Percentiles rank a stretch among this genome's conserved stretches.
phyloP scores from a whole-genome alignment of 1,139 yeast genomes.

The Pichia sp. region DNA sequence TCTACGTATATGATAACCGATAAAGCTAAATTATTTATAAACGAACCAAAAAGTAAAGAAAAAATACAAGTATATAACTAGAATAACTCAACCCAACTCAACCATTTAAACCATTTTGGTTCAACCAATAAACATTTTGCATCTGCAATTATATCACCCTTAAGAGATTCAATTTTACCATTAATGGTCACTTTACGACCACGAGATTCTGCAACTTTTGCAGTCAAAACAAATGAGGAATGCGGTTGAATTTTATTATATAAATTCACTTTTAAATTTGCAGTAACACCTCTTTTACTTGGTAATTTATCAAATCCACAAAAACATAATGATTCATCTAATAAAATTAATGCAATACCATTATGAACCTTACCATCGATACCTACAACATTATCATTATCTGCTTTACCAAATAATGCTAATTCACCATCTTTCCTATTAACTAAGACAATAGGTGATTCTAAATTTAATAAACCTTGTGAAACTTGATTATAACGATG shows the following conservation, averaged over 20 bases:
- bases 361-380: conserved; percentile 77
- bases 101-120: conserved; percentile 72
- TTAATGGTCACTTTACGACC: conserved; percentile 78
- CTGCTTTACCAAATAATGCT: conserved; percentile 43
- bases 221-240: conserved; percentile 60
- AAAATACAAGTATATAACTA: background rate
- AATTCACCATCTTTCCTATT: conserved; percentile 43
- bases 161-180: conserved; percentile 35
- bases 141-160: conserved; percentile 37
- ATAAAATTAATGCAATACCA: conserved; percentile 73
- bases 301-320: conserved; percentile 89
- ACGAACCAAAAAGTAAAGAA: no score
- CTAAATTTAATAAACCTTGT: conserved; percentile 57
- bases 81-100: conserved; percentile 48
- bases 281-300: conserved; percentile 85
- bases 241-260: conserved; percentile 59
- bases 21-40: no score
- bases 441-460: conserved; percentile 46
- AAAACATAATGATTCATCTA: conserved; percentile 82
- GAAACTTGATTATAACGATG: conserved; percentile 61
- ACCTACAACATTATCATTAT: conserved; percentile 38
- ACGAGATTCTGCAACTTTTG: conserved; percentile 56
- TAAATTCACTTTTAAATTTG: conserved; percentile 62
- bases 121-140: conserved; percentile 65
- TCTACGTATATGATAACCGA: no score